These are phyloP conservation scores for Hypoxylon fragiforme DNA, from an alignment of 495 filamentous ascomycete genomes.

Conservation along the genomic window DNA sequence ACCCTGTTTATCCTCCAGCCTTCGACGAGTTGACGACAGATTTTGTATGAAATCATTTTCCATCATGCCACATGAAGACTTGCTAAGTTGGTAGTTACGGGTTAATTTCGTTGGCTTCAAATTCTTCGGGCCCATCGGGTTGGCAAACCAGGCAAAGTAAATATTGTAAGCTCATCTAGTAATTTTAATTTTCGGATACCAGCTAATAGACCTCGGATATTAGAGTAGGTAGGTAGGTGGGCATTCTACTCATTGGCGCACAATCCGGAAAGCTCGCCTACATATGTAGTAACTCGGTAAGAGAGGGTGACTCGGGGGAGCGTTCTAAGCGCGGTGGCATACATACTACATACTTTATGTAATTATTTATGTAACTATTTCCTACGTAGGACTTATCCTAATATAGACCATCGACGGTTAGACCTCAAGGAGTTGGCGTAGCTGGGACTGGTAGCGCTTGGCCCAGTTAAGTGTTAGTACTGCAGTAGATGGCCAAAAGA, in stretches of 20 bases:
- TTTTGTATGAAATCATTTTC: too few species aligned
- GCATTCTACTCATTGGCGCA: neutral
- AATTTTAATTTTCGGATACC: too few species aligned
- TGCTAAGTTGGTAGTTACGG: neutral
- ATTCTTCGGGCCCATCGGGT: neutral
- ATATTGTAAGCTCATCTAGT: too few species aligned
- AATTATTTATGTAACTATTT: slow-evolving; percentile 27
- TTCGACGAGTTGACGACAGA: neutral
- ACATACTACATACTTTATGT: too few species aligned
- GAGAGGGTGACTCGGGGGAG: neutral
- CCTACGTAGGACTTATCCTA: too few species aligned
- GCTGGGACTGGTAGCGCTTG: neutral
- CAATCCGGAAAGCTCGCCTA: slow-evolving; percentile 17
- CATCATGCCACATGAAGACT: slow-evolving; percentile 6
- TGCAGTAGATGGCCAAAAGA: slow-evolving; percentile 11
- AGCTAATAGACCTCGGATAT: too few species aligned
- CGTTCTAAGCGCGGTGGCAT: neutral
- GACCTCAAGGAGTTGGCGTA: slow-evolving; percentile 5
- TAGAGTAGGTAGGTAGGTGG: too few species aligned
- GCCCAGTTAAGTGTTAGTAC: slow-evolving; percentile 1
- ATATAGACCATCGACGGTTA: slow-evolving; percentile 17
- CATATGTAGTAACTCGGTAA: neutral
- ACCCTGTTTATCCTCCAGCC: too few species aligned
- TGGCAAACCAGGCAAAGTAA: too few species aligned
- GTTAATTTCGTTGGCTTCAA: slow-evolving; percentile 15